Conservation (phyloP, 1,284 basidiomycete genomes). For the Prillingera fragicola region DNA sequence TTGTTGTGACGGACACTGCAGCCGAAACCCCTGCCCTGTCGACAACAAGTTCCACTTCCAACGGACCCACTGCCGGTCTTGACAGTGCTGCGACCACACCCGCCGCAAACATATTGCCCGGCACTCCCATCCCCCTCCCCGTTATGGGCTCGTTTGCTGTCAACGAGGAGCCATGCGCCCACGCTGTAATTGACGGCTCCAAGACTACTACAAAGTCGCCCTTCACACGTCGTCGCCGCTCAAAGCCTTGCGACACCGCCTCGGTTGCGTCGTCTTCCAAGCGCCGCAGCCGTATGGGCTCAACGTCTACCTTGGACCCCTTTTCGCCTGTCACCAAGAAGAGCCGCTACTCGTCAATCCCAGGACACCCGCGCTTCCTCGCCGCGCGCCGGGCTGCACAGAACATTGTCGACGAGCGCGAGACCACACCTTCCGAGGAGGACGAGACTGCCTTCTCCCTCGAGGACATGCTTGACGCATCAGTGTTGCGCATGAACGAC, state of each 20-base stretch:
- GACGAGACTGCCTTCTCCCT: constrained; percentile 26
- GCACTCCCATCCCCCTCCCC: constrained; percentile 9
- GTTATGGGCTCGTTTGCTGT: constrained; percentile 43
- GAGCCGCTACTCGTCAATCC: constrained; percentile 42
- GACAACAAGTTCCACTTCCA: constrained; percentile 15
- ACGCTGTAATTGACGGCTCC: constrained; percentile 43
- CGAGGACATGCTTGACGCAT: constrained; percentile 43
- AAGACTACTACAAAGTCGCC: constrained; percentile 42
- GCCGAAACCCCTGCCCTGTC: constrained; percentile 23
- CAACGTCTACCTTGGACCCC: constrained; percentile 14
- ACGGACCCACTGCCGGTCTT: constrained; percentile 1
- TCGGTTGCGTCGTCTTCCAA: constrained; percentile 18
- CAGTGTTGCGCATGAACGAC: constrained; percentile 25
- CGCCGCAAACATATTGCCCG: not conserved
- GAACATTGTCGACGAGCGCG: constrained; percentile 26
- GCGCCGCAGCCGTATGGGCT: constrained; percentile 22
- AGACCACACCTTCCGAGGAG: constrained; percentile 29
- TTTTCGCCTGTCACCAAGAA: constrained; percentile 32
- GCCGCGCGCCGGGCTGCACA: constrained; percentile 30
- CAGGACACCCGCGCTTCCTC: constrained; percentile 42
- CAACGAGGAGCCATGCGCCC: constrained; percentile 34
- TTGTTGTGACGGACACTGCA: constrained; percentile 24
- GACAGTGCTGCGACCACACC: not conserved
- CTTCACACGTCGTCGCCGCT: constrained; percentile 36
- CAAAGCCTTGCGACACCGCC: constrained; percentile 25